Conservation (phyloP, 306 rosid species). For the Dalbergia cultrata region DNA sequence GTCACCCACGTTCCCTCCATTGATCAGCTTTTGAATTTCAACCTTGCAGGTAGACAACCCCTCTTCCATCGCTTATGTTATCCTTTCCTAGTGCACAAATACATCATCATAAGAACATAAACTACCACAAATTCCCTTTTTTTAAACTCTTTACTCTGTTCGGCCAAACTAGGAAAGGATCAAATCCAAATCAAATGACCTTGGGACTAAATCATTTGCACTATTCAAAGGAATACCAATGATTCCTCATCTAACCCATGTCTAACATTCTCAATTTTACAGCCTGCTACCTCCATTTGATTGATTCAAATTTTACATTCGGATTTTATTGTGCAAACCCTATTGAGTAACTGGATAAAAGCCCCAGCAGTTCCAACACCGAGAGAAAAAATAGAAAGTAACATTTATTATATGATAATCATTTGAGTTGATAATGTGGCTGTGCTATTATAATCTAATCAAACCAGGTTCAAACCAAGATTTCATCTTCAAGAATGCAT, state of each 20-base stretch:
- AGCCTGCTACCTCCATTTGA: background rate
- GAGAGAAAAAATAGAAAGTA: background rate
- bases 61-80: slow-evolving; percentile 19
- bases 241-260: slow-evolving; percentile 2
- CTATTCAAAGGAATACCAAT: background rate
- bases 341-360: background rate
- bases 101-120: slow-evolving; percentile 15
- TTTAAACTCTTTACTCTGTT: background rate
- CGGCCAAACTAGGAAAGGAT: background rate
- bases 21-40: background rate
- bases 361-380: slow-evolving; percentile 7
- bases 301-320: background rate
- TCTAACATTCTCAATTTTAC: background rate
- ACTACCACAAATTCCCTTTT: background rate
- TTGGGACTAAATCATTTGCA: background rate
- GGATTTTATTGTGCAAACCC: slow-evolving; percentile 11
- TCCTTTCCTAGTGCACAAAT: slow-evolving; percentile 17
- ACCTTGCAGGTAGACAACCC: slow-evolving; percentile 3
- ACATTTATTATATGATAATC: background rate
- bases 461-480: background rate
- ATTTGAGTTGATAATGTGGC: background rate
- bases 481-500: background rate
- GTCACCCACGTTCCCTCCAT: background rate
- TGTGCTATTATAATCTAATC: background rate
- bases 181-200: slow-evolving; percentile 10